Evolutionary conservation across 495 filamentous ascomycete genomes (phyloP).

Genomic region (Glonium stellatum): DNA sequence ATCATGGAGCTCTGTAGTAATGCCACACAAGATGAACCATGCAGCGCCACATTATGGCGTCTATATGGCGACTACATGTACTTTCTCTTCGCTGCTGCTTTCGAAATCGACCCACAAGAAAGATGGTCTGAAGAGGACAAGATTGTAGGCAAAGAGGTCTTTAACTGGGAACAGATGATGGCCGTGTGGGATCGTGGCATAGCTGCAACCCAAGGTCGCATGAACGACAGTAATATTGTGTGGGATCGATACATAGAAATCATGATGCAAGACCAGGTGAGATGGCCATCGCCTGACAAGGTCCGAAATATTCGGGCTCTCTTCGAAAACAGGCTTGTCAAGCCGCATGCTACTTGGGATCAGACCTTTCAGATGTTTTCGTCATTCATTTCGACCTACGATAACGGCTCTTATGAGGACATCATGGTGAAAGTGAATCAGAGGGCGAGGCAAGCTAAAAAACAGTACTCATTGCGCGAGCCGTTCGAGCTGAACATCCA

Average conservation of each 20-base stretch:
- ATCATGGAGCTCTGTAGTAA: slow-evolving; percentile 80
- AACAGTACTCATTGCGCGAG: slow-evolving; percentile 61
- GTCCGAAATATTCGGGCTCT: slow-evolving; percentile 59
- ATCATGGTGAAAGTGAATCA: slow-evolving; percentile 67
- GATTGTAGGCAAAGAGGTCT: slow-evolving; percentile 66
- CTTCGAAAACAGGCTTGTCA: slow-evolving; percentile 66
- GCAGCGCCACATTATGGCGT: slow-evolving; percentile 79
- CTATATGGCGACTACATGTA: slow-evolving; percentile 83
- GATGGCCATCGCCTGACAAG: slow-evolving; percentile 48
- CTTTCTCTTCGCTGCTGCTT: slow-evolving; percentile 57
- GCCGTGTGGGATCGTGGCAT: slow-evolving; percentile 74
- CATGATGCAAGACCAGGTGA: slow-evolving; percentile 54
- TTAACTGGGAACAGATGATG: slow-evolving; percentile 65
- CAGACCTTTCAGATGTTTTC: slow-evolving; percentile 79
- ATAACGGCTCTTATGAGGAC: slow-evolving; percentile 65
- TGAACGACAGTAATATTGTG: slow-evolving; percentile 78
- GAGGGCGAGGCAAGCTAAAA: slow-evolving; percentile 60
- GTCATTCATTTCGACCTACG: slow-evolving; percentile 70
- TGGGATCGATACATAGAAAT: slow-evolving; percentile 75
- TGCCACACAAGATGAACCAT: slow-evolving; percentile 74
- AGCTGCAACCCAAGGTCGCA: slow-evolving; percentile 68
- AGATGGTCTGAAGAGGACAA: slow-evolving; percentile 73
- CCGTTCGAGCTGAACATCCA: slow-evolving; percentile 61
- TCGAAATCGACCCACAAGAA: slow-evolving; percentile 36
- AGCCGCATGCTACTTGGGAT: slow-evolving; percentile 79